These are phyloP conservation scores for Scheffersomyces cryptocercus DNA, from an alignment of 1,139 yeast species.

Conservation along the genomic window DNA sequence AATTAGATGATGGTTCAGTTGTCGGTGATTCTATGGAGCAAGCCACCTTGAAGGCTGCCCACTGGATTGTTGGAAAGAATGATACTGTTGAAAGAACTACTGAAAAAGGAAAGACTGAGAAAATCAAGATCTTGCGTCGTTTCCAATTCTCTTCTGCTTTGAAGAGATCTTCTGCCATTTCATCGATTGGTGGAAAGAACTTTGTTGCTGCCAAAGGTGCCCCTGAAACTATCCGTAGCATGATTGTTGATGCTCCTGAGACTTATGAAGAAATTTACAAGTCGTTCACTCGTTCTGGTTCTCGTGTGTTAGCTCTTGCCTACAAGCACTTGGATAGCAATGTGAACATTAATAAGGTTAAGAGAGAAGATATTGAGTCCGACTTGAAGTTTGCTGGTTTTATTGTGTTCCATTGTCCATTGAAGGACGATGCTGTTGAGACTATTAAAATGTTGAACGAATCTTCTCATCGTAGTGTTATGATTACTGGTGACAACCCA, in stretches of 20 bases:
- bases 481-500: constrained; percentile 99
- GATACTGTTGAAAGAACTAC: constrained; percentile 61
- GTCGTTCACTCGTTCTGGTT: constrained; percentile 91
- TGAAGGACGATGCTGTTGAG: constrained; percentile 88
- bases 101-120: constrained; percentile 39
- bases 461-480: constrained; percentile 90
- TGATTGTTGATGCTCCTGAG: constrained; percentile 72
- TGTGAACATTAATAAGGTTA: constrained; percentile 52
- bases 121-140: constrained; percentile 79
- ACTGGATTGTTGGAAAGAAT: constrained; percentile 79
- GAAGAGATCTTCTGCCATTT: constrained; percentile 91
- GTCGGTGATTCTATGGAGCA: constrained; percentile 99
- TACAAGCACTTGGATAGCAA: constrained; percentile 67
- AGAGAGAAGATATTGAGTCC: constrained; percentile 76
- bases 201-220: constrained; percentile 97
- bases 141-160: constrained; percentile 96
- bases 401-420: constrained; percentile 95
- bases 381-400: constrained; percentile 85
- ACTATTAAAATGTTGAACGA: constrained; percentile 91
- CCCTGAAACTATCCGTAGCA: constrained; percentile 90
- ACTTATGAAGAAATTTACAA: constrained; percentile 85
- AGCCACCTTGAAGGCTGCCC: constrained; percentile 85
- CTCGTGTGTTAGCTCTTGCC: constrained; percentile 94
- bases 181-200: constrained; percentile 59
- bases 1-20: constrained; percentile 91